Conservation (phyloP, 2,329 filamentous ascomycete species). For the Fusarium luffae region DNA sequence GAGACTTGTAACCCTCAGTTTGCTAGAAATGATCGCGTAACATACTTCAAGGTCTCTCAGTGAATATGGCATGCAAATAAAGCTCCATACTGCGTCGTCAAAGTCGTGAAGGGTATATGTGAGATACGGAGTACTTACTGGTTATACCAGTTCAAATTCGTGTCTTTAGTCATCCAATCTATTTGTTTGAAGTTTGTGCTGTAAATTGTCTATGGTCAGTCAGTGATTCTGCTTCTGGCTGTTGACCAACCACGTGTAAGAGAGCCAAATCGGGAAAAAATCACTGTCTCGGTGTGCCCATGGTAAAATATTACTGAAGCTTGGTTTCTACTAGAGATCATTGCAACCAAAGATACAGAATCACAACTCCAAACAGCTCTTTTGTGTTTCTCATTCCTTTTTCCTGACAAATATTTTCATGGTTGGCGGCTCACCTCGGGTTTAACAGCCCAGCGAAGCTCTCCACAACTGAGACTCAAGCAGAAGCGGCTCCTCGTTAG, state of each 20-base stretch:
- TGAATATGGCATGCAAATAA: not conserved
- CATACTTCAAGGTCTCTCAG: not conserved
- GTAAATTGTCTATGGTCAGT: not conserved
- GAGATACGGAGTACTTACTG: not conserved
- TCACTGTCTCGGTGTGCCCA: not conserved
- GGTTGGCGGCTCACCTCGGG: conserved; percentile 30
- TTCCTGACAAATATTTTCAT: conserved; percentile 2
- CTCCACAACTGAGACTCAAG: not conserved
- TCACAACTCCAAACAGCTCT: not conserved
- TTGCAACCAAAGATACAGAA: not conserved
- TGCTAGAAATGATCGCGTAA: not conserved
- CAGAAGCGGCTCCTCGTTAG: conserved; percentile 1
- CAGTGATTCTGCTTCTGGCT: not conserved
- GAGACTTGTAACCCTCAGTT: no score
- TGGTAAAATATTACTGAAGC: not conserved
- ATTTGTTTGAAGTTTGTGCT: not conserved
- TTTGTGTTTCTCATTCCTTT: no score
- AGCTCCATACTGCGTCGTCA: not conserved
- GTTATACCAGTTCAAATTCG: not conserved
- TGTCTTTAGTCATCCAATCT: not conserved
- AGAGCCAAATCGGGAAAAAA: not conserved
- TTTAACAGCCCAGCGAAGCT: conserved; percentile 3
- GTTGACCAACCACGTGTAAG: not conserved
- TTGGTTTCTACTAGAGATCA: not conserved
- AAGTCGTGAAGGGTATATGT: not conserved